Base-by-base conservation (phyloP, 331 rosid species). In the Acacia concinna region DNA sequence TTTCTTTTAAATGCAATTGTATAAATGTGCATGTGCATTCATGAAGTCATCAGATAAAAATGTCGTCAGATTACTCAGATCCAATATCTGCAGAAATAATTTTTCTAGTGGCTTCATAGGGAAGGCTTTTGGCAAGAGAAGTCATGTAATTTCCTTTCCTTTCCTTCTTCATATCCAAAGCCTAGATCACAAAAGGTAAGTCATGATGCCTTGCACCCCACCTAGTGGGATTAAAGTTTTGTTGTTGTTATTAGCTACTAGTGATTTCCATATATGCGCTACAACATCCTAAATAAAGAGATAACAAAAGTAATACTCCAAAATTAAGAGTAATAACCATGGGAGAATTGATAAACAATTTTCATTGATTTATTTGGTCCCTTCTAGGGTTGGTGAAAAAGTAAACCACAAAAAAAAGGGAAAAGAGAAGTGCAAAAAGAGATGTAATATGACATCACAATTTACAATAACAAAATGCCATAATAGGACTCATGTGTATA, bases 231-330 rank as follows among this genome's bases (percentile, higher is more conserved):
- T n/a, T n/a, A n/a, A n/a, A n/a, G n/a, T n/a, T n/a, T n/a, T n/a
- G n/a, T n/a, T n/a, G n/a, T n/a, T n/a, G n/a, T n/a, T n/a, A n/a
- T n/a, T n/a, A n/a, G 88, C 91, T 77, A 92, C 98, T 30, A 94
- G 90, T 68, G 97, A 88, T 89, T 94, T 94, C 97, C 98, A 94
- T 83, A 94, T 92, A 81, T 91, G 97, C 80, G 93, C 81, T 97
- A 94, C 92, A 69, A 97, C 92, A 91, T 94, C 98, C 97, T 94
- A 76, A 71, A 78, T 62, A 74, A 40, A 77, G 77, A 88, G 80
- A 81, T 51, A 32, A 77, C 35, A 76, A 51, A 66, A n/a, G 46
- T 32, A 84, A 81, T 14, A 62, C 54, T 69, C 67, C 20, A 14
- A 30, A 71, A 78, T 18, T 62, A 62, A 31, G n/a, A n/a, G n/a